Percentiles rank a stretch among this genome's conserved stretches.
Evolutionary conservation across 192 early-diverging fungal species (phyloP).

Genomic region (Backusella mclennaniae): DNA sequence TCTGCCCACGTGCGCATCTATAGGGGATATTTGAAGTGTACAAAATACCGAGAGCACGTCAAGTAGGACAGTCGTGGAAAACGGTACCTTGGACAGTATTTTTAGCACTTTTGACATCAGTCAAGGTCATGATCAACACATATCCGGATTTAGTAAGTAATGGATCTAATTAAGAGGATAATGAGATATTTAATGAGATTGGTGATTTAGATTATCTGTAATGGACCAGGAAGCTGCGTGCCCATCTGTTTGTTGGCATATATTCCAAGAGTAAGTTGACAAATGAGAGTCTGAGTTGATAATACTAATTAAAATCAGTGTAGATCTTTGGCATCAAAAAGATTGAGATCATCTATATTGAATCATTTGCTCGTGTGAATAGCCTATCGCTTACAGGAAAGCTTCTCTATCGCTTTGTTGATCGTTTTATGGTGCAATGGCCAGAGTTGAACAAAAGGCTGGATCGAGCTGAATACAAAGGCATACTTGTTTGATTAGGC

Average conservation of each 20-base stretch:
- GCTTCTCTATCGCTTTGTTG: slow-evolving; percentile 75
- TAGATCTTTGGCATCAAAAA: slow-evolving; percentile 53
- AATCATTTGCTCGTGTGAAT: slow-evolving; percentile 88
- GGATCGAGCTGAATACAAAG: slow-evolving; percentile 60
- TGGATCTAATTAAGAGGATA: background rate
- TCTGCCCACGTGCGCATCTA: background rate
- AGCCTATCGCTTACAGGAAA: slow-evolving; percentile 86
- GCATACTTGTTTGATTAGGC: slow-evolving; percentile 57
- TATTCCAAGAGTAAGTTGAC: slow-evolving; percentile 51
- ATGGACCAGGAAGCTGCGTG: slow-evolving; percentile 90
- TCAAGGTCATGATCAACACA: slow-evolving; percentile 40
- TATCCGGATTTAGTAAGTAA: slow-evolving; percentile 61
- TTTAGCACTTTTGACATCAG: slow-evolving; percentile 43
- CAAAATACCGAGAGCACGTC: slow-evolving; percentile 68
- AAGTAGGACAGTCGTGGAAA: slow-evolving; percentile 69
- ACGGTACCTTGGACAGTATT: slow-evolving; percentile 50
- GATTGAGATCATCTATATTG: slow-evolving; percentile 77
- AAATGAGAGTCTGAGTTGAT: background rate
- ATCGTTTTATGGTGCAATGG: slow-evolving; percentile 95
- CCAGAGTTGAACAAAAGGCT: slow-evolving; percentile 52
- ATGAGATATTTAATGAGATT: background rate
- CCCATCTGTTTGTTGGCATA: slow-evolving; percentile 63
- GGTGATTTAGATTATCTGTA: slow-evolving; percentile 65
- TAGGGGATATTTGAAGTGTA: slow-evolving; percentile 12
- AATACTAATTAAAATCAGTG: too few relatives aligned